phyloP scores from a whole-genome alignment of 768 basidiomycete species.

The Lactarius psammicola region DNA sequence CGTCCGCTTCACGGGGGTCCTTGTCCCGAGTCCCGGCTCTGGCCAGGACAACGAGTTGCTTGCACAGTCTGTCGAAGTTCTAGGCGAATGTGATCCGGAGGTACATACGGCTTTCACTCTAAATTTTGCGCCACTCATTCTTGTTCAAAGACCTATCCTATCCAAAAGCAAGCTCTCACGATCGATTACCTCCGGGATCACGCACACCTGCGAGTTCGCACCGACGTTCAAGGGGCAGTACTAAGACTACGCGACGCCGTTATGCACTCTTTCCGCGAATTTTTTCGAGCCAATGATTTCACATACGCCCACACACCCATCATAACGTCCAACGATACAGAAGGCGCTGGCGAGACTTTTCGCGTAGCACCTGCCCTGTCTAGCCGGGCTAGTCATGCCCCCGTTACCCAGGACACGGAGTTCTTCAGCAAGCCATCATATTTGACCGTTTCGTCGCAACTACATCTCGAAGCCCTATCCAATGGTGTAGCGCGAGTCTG shows the following conservation, averaged over 20 bases:
- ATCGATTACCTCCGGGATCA: constrained; percentile 81
- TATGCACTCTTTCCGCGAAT: constrained; percentile 54
- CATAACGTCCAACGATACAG: constrained; percentile 88
- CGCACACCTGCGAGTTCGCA: constrained; percentile 84
- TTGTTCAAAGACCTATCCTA: constrained; percentile 68
- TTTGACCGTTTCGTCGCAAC: constrained; percentile 93
- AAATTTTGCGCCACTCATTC: constrained; percentile 20
- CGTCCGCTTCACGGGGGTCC: constrained; percentile 48
- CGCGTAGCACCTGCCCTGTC: constrained; percentile 49
- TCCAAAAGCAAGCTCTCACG: constrained; percentile 84
- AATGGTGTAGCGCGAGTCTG: constrained; percentile 79
- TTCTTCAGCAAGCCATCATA: constrained; percentile 79
- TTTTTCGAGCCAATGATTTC: constrained; percentile 83
- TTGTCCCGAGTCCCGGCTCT: constrained; percentile 47
- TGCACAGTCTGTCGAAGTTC: constrained; percentile 46
- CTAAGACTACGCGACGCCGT: constrained; percentile 67
- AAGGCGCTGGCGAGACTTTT: constrained; percentile 95
- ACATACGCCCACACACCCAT: constrained; percentile 80
- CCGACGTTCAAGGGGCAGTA: constrained; percentile 66
- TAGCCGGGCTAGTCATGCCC: constrained; percentile 20
- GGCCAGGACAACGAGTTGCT: constrained; percentile 54
- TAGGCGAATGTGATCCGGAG: constrained; percentile 60
- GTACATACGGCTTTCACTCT: constrained; percentile 36
- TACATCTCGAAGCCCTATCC: constrained; percentile 89
- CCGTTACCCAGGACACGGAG: constrained; percentile 38